These are phyloP conservation scores for Nakazawaea populi DNA, from an alignment of 805 yeast genomes.

Conservation along the genomic window DNA sequence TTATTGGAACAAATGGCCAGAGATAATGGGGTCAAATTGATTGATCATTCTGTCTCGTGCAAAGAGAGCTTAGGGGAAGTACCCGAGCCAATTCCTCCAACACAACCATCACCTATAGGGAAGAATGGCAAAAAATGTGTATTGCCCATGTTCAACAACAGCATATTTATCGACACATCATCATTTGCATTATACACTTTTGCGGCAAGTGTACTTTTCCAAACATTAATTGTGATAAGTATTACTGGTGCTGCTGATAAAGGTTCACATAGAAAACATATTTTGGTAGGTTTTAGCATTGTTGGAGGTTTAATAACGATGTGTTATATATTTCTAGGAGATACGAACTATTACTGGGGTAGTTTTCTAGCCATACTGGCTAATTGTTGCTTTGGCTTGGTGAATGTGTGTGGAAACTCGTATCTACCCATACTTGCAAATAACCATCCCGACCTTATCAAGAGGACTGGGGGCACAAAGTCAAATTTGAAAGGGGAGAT, in stretches of 20 bases:
- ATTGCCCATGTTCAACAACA: conserved; percentile 23
- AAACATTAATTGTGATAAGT: conserved; percentile 62
- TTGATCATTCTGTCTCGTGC: conserved; percentile 58
- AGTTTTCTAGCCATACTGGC: conserved; percentile 51
- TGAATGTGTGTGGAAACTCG: conserved; percentile 75
- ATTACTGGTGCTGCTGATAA: conserved; percentile 70
- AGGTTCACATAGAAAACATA: conserved; percentile 51
- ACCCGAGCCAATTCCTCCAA: conserved; percentile 29
- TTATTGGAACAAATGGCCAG: conserved; percentile 68
- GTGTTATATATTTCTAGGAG: conserved; percentile 31
- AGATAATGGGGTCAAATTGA: conserved; percentile 58
- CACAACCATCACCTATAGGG: conserved; percentile 13
- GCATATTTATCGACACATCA: conserved; percentile 57
- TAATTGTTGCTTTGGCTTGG: conserved; percentile 70
- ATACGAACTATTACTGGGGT: conserved; percentile 43
- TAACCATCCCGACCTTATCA: conserved; percentile 24
- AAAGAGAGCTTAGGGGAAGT: conserved; percentile 19
- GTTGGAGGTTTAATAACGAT: conserved; percentile 54
- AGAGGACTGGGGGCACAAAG: background rate
- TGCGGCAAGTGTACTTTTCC: conserved; percentile 65
- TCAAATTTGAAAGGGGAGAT: conserved; percentile 25
- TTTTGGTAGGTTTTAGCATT: conserved; percentile 51
- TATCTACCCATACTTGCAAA: conserved; percentile 57
- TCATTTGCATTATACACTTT: conserved; percentile 72
- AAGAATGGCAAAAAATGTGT: conserved; percentile 23